Conservation (phyloP, 345 rosid genomes). For the Brassica incana region DNA sequence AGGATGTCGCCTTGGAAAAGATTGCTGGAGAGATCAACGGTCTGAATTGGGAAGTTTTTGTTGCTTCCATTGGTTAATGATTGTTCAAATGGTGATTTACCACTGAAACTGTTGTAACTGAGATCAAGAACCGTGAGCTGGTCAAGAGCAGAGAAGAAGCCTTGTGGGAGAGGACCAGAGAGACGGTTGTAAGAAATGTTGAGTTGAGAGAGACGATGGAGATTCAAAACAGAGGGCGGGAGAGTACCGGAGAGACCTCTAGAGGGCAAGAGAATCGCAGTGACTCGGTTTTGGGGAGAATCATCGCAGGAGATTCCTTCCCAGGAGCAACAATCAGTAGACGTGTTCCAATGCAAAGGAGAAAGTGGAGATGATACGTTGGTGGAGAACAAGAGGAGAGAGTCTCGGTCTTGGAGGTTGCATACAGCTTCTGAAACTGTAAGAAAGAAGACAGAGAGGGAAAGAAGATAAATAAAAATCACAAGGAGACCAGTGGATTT, state of each 20-base stretch:
- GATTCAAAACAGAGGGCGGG: slow-evolving; percentile 46
- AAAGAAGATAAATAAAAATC: slow-evolving; percentile 32
- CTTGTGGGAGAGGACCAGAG: slow-evolving; percentile 57
- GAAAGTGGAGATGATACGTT: slow-evolving; percentile 41
- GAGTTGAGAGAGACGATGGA: slow-evolving; percentile 51
- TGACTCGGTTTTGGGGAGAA: slow-evolving; percentile 46
- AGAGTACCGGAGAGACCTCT: slow-evolving; percentile 55
- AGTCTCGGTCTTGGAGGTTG: slow-evolving; percentile 46
- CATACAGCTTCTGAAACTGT: slow-evolving; percentile 48
- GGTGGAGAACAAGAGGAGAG: slow-evolving; percentile 52
- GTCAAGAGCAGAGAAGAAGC: slow-evolving; percentile 49
- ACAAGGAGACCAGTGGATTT: slow-evolving; percentile 28
- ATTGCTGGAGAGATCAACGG: slow-evolving; percentile 76
- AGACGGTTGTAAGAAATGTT: slow-evolving; percentile 71
- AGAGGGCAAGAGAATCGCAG: slow-evolving; percentile 51
- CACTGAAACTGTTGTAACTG: slow-evolving; percentile 65
- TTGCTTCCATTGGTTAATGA: slow-evolving; percentile 18
- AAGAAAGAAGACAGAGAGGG: slow-evolving; percentile 32
- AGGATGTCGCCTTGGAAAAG: slow-evolving; percentile 49
- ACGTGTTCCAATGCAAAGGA: slow-evolving; percentile 55
- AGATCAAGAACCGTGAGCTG: slow-evolving; percentile 65
- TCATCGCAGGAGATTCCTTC: slow-evolving; percentile 65
- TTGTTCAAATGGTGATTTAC: slow-evolving; percentile 50
- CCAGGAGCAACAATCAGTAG: slow-evolving; percentile 68
- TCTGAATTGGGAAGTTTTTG: slow-evolving; percentile 38